These are phyloP conservation scores for Prunus davidiana DNA, from an alignment of 306 rosid species.

Conservation along the genomic window DNA sequence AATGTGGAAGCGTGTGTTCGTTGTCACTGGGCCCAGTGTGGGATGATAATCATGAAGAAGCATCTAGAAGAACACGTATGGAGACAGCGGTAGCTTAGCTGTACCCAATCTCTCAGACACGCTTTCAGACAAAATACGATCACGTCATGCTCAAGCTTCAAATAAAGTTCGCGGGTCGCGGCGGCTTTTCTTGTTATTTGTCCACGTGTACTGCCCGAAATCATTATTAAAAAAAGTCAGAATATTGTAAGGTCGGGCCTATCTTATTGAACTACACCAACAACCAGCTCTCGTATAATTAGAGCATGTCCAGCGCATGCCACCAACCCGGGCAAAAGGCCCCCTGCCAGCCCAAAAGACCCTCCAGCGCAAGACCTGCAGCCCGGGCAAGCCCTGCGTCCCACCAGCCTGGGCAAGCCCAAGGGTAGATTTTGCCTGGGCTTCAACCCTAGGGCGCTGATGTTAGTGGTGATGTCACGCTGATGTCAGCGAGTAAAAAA, in stretches of 20 bases:
- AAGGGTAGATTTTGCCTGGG: no score
- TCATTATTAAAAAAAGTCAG: background rate
- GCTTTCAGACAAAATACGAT: background rate
- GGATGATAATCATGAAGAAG: background rate
- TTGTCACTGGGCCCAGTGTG: background rate
- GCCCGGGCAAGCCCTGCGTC: no score
- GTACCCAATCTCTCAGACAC: constrained; percentile 23
- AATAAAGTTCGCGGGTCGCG: background rate
- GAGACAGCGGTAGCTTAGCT: constrained; percentile 29
- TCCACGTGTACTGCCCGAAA: background rate
- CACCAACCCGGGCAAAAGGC: no score
- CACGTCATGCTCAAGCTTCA: constrained; percentile 20
- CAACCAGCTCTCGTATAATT: background rate
- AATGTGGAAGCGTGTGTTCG: background rate
- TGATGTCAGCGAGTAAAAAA: no score
- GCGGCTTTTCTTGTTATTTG: background rate
- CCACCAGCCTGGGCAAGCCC: no score
- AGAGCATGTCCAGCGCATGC: no score
- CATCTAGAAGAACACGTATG: constrained; percentile 38
- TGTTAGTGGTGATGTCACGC: no score
- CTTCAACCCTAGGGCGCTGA: no score
- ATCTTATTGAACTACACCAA: background rate
- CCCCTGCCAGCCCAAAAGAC: no score
- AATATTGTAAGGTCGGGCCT: background rate
- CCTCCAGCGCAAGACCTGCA: no score